Conservation (phyloP, 192 early-diverging fungal species). For the Gryganskiella cystojenkinii region DNA sequence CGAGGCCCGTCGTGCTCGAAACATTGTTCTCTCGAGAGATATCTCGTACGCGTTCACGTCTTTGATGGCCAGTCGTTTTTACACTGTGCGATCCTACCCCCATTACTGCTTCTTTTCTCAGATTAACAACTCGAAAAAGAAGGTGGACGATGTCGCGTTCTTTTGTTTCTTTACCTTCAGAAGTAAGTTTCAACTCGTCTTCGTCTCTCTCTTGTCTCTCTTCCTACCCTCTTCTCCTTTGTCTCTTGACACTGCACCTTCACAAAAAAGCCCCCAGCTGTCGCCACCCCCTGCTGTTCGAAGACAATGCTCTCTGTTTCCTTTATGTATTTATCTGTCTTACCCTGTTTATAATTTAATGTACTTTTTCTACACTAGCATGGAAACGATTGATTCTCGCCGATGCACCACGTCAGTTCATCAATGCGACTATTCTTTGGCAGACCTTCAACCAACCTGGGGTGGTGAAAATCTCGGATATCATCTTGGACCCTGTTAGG, state of each 20-base stretch:
- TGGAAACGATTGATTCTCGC: slow-evolving; percentile 89
- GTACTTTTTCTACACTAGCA: too few species aligned
- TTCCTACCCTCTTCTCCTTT: too few species aligned
- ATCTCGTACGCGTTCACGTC: slow-evolving; percentile 84
- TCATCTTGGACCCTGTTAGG: too few species aligned
- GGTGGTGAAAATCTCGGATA: not conserved
- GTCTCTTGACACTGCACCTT: too few species aligned
- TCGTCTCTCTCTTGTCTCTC: not conserved
- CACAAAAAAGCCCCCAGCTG: too few species aligned
- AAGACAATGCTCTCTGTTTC: not conserved
- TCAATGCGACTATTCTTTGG: slow-evolving; percentile 66
- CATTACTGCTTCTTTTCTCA: slow-evolving; percentile 86
- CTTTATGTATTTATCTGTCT: too few species aligned
- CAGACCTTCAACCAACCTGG: slow-evolving; percentile 26
- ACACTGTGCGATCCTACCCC: slow-evolving; percentile 74
- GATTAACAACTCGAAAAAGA: slow-evolving; percentile 72
- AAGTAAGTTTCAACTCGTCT: slow-evolving; percentile 53
- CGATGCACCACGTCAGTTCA: slow-evolving; percentile 82
- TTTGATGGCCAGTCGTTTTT: slow-evolving; percentile 76
- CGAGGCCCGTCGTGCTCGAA: slow-evolving; percentile 75
- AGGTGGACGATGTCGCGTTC: slow-evolving; percentile 77
- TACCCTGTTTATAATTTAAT: too few species aligned
- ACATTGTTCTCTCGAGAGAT: slow-evolving; percentile 72
- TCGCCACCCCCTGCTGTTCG: not conserved
- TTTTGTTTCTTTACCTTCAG: slow-evolving; percentile 87